phyloP scores from a whole-genome alignment of 495 filamentous ascomycete species.

The Aspergillus leporis region DNA sequence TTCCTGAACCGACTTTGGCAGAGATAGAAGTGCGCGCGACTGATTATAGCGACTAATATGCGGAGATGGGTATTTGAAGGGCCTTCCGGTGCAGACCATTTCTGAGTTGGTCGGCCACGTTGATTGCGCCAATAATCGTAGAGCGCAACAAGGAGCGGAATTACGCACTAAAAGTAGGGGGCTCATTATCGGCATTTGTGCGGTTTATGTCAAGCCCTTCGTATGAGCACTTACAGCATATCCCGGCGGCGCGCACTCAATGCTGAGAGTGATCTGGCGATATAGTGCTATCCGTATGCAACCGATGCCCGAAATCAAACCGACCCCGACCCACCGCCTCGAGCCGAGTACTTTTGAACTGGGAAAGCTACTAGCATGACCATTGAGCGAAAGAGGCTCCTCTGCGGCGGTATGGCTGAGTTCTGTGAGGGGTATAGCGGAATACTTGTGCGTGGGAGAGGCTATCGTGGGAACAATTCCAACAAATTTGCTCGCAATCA shows the following conservation, averaged over 20 bases:
- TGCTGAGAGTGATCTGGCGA: conserved; percentile 34
- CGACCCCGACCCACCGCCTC: conserved; percentile 31
- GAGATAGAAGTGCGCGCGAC: conserved; percentile 28
- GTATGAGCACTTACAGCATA: conserved; percentile 36
- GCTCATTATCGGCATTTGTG: conserved; percentile 13
- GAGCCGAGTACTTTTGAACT: conserved; percentile 2
- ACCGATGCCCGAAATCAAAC: conserved; percentile 27
- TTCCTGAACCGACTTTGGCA: conserved; percentile 33
- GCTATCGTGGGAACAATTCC: conserved; percentile 15
- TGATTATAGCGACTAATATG: conserved; percentile 21
- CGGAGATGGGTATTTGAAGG: conserved; percentile 22
- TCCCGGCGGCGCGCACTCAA: conserved; percentile 42
- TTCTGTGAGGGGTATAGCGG: conserved; percentile 24
- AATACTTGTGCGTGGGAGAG: conserved; percentile 22
- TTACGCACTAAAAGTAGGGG: conserved; percentile 26
- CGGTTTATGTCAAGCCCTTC: background rate
- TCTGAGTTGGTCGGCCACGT: conserved; percentile 22
- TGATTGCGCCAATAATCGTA: conserved; percentile 47
- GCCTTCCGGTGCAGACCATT: conserved; percentile 25
- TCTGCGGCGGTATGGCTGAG: conserved; percentile 15
- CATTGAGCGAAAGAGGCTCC: conserved; percentile 18
- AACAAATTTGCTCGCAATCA: conserved; percentile 35
- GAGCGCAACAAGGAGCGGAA: conserved; percentile 45
- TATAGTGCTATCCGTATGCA: conserved; percentile 43
- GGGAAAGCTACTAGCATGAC: conserved; percentile 11